Base-by-base conservation (phyloP, 192 early-diverging fungal species). In the Podila epicladia region DNA sequence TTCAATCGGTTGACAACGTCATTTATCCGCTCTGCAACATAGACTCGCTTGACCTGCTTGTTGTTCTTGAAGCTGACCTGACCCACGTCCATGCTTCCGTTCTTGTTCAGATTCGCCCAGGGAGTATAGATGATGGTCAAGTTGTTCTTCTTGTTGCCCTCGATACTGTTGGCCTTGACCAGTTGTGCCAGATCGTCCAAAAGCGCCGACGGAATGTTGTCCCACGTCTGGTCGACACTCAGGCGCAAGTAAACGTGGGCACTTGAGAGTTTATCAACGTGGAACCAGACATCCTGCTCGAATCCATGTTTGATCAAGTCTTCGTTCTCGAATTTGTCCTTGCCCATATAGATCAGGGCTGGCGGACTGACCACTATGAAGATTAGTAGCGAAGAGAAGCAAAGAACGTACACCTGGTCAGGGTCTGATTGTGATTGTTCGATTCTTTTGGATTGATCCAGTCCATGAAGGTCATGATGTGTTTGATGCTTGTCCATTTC, bases 291-390 rank as follows among this genome's bases (percentile, higher is more conserved):
- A 77, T 98, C 98, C 77, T 98, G 92, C 31, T 93, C 93, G 86
- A 94, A 98, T 22, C 96, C 97, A 82, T 97, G 90, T 74, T 95
- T 97, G 58, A 98, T 98, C 51, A 98, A 83, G 28, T 97, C 97
- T 64, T 97, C 97, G 87, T 97, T 99, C 84, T 99, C 98, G 80
- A 91, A 97, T 84, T 98, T 98, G 87, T 99, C 97, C 82, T 95
- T 97, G 69, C 98, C 98, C 96, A 99, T 97, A 78, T 97, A 99
- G 45, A 99, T 92, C 29, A 84, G 82, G 31, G 92, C 94, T 4
- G 95, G 88, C 29, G 94, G 93, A 32, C 87, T 82, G 28, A 91
- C 91, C 31, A 83, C 92, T 92, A 72, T 26, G 28, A 19, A 12
- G 48, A 33, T 28, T 41, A 67, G 22, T 41, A 64, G 35, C 2